Conservation (phyloP, 345 rosid genomes). For the Eucalyptus grandis region DNA sequence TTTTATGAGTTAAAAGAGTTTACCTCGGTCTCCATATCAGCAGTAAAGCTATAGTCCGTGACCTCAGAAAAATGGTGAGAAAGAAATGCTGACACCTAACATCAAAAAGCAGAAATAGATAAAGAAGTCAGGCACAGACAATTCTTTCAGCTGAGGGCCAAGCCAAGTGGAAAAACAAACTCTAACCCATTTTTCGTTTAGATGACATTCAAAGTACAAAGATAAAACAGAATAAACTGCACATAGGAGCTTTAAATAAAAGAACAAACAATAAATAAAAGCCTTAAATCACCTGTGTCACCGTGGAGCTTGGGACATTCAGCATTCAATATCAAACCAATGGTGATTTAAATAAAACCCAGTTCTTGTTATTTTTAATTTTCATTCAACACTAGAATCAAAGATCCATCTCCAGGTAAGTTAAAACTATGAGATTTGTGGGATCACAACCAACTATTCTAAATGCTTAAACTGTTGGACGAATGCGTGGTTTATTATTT, state of each 20-base stretch:
- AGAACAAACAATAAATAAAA: background rate
- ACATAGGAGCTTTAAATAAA: background rate
- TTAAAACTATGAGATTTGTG: background rate
- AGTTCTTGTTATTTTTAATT: background rate
- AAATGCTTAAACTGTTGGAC: too few species aligned
- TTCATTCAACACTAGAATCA: background rate
- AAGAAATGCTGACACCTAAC: conserved; percentile 93
- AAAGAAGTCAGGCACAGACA: background rate
- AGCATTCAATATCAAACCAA: background rate
- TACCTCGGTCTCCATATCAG: conserved; percentile 98
- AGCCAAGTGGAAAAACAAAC: background rate
- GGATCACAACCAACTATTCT: too few species aligned
- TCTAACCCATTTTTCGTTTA: background rate
- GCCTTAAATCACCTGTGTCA: background rate
- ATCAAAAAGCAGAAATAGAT: background rate
- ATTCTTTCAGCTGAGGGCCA: background rate
- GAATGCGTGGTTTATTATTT: too few species aligned
- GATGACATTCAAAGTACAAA: background rate
- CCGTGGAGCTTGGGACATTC: background rate
- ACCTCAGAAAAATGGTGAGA: conserved; percentile 81
- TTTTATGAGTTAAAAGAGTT: background rate
- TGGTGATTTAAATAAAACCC: background rate
- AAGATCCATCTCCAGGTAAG: background rate
- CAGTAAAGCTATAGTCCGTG: conserved; percentile 92
- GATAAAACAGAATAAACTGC: background rate